These are phyloP conservation scores for Fusarium gaditjirri DNA, from an alignment of 2,329 filamentous ascomycete genomes.

Conservation along the genomic window DNA sequence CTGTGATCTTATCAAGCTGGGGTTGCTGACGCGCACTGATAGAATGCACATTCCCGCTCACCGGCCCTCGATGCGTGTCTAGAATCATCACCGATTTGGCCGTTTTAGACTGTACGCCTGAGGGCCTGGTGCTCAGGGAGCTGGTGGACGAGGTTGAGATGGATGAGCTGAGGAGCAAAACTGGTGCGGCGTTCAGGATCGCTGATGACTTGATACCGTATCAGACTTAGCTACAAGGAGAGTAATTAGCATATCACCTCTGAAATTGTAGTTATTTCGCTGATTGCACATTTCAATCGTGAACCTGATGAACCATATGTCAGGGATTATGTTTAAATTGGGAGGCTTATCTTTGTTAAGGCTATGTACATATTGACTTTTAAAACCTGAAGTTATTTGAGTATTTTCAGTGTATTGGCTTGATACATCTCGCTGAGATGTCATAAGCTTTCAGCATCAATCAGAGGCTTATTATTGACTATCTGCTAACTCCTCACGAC, in stretches of 20 bases:
- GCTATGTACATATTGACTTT: too few species aligned
- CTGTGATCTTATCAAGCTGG: not conserved
- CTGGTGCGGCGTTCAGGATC: not conserved
- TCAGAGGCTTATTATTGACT: too few species aligned
- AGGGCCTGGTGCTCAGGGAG: not conserved
- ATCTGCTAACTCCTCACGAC: fast-evolving
- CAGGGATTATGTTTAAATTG: too few species aligned
- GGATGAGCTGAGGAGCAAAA: not conserved
- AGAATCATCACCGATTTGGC: slow-evolving; percentile 85
- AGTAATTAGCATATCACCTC: too few species aligned
- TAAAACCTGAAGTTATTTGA: too few species aligned
- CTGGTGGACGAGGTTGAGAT: not conserved
- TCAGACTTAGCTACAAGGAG: fast-evolving
- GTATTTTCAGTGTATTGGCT: too few species aligned
- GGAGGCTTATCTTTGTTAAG: too few species aligned
- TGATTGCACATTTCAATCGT: too few species aligned
- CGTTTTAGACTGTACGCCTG: not conserved
- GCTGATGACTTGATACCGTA: not conserved
- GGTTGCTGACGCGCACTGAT: not conserved
- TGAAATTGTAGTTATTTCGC: fast-evolving
- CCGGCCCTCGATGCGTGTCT: slow-evolving; percentile 84
- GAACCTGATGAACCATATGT: too few species aligned
- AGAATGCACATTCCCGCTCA: slow-evolving; percentile 84
- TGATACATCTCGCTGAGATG: too few species aligned
- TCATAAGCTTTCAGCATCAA: too few species aligned